A percentile compares a stretch with the other conserved stretches of the same genome.
Evolutionary conservation across 495 filamentous ascomycete genomes (phyloP).

Genomic region (Entonaema liquescens): DNA sequence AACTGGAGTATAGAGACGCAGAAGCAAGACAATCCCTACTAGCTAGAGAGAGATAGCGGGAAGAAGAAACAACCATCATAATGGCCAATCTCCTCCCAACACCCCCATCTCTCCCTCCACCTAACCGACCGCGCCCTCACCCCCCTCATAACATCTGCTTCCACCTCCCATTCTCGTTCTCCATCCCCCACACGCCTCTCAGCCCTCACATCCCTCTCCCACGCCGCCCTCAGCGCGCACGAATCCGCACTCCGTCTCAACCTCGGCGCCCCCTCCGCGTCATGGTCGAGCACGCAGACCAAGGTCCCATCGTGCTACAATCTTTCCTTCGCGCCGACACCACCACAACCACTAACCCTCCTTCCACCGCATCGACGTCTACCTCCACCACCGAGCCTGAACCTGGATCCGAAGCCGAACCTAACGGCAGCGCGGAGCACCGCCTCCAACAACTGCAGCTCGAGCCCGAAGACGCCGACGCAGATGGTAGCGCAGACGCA

Average conservation of each 20-base stretch:
- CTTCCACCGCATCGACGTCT: neutral
- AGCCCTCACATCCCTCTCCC: conserved; percentile 50
- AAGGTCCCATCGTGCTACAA: conserved; percentile 50
- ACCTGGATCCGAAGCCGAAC: neutral
- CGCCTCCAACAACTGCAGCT: conserved; percentile 34
- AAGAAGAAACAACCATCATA: conserved; percentile 7
- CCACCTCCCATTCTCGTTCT: conserved; percentile 17
- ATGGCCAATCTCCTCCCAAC: conserved; percentile 51
- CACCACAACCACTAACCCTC: neutral
- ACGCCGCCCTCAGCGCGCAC: conserved; percentile 50
- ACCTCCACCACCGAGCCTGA: neutral
- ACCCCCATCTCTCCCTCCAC: conserved; percentile 50
- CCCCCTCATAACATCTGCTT: conserved; percentile 53
- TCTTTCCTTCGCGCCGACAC: conserved; percentile 45
- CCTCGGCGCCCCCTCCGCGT: conserved; percentile 52
- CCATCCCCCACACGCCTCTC: conserved; percentile 38
- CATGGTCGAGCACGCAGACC: conserved; percentile 50
- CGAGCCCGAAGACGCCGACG: neutral
- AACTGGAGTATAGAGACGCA: neutral
- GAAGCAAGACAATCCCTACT: no score
- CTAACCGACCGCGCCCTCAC: conserved; percentile 54
- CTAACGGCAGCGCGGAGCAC: conserved; percentile 13
- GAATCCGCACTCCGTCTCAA: conserved; percentile 49
- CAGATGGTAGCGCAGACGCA: conserved; percentile 9
- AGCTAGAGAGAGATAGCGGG: neutral